Evolutionary conservation across 2,329 filamentous ascomycete species (phyloP).

Genomic region (Aspergillus pseudoglaucus): DNA sequence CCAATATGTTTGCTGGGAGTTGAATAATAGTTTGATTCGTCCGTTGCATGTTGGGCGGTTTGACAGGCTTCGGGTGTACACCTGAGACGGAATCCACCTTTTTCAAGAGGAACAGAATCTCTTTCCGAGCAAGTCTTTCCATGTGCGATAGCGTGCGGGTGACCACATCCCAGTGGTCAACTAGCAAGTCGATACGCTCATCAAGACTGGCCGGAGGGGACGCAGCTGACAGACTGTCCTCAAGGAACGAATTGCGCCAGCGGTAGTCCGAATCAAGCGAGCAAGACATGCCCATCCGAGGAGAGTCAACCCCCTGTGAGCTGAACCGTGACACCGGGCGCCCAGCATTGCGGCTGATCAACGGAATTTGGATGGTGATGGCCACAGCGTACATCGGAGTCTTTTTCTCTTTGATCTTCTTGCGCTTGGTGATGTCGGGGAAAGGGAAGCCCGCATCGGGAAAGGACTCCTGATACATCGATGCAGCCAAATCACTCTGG

Average conservation of each 20-base stretch:
- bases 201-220: constrained; percentile 45
- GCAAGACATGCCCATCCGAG: constrained; percentile 29
- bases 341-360: constrained; percentile 26
- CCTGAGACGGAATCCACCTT: constrained; percentile 38
- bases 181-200: constrained; percentile 50
- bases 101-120: constrained; percentile 47
- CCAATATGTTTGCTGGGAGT: constrained; percentile 44
- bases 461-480: constrained; percentile 27
- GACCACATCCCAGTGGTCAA: constrained; percentile 55
- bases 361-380: constrained; percentile 50
- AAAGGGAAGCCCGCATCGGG: constrained; percentile 33
- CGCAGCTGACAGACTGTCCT: constrained; percentile 39
- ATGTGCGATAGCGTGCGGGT: constrained; percentile 49
- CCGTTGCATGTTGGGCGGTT: constrained; percentile 42
- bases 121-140: constrained; percentile 46
- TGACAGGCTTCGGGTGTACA: constrained; percentile 38
- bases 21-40: constrained; percentile 45
- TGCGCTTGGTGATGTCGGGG: constrained; percentile 34
- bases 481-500: constrained; percentile 23
- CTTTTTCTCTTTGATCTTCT: constrained; percentile 46
- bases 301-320: constrained; percentile 26
- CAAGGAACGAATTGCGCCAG: constrained; percentile 30
- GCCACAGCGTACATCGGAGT: constrained; percentile 56
- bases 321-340: constrained; percentile 33
- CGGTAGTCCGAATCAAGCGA: constrained; percentile 38